Evolutionary conservation across 495 filamentous ascomycete species (phyloP).

Genomic region (Penicillium paxilli): DNA sequence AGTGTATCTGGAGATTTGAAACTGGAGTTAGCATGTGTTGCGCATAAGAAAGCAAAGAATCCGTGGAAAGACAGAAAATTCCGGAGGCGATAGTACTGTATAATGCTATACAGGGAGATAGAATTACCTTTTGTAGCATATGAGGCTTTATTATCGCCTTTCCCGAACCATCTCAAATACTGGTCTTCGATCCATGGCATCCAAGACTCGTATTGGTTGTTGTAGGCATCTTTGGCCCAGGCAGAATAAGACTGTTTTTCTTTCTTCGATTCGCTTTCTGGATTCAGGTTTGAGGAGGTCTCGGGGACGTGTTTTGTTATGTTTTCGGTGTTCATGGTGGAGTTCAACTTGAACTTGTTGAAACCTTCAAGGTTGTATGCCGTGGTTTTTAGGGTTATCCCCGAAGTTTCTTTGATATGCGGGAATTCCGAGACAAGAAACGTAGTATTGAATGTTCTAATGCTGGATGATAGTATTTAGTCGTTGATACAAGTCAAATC

Average conservation of each 20-base stretch:
- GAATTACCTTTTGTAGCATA: slow-evolving; percentile 62
- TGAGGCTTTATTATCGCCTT: slow-evolving; percentile 67
- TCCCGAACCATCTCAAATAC: slow-evolving; percentile 68
- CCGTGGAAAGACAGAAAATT: too few relatives aligned
- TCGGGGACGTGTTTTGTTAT: not conserved
- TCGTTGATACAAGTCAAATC: too few relatives aligned
- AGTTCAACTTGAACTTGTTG: too few relatives aligned
- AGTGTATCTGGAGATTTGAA: slow-evolving; percentile 52
- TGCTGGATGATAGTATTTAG: too few relatives aligned
- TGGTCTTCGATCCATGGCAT: slow-evolving; percentile 74
- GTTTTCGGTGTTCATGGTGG: too few relatives aligned
- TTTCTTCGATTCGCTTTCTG: not conserved
- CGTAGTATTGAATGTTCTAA: too few relatives aligned
- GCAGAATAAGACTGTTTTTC: slow-evolving; percentile 43
- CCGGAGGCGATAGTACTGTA: too few relatives aligned
- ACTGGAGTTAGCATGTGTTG: not conserved
- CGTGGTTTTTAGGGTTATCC: too few relatives aligned
- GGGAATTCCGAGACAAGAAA: too few relatives aligned
- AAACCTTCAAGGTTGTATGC: too few relatives aligned
- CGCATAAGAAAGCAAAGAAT: not conserved
- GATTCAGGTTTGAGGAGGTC: not conserved
- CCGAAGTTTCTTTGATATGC: too few relatives aligned
- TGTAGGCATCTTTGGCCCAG: slow-evolving; percentile 59
- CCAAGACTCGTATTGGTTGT: slow-evolving; percentile 69
- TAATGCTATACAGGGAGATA: slow-evolving; percentile 39